phyloP scores from a whole-genome alignment of 192 early-diverging fungal species.

The Umbelopsis sp. region DNA sequence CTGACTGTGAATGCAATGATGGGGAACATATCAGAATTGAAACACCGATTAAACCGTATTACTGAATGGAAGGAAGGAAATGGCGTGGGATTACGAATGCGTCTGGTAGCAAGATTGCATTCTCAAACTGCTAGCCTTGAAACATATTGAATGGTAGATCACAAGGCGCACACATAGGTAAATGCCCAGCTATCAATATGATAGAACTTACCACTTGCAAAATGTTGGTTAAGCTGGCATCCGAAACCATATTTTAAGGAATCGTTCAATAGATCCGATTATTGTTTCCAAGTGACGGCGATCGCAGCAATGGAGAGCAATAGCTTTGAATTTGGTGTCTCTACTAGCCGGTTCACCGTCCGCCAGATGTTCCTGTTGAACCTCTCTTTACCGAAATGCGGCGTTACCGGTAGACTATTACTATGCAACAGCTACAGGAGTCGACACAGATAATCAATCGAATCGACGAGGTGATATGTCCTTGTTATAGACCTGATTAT shows the following conservation, averaged over 20 bases:
- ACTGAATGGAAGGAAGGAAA: background rate
- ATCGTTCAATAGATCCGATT: background rate
- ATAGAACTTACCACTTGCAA: constrained; percentile 13
- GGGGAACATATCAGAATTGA: background rate
- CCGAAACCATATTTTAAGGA: background rate
- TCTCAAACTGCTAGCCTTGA: too few species aligned
- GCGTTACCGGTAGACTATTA: background rate
- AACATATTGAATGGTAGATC: too few species aligned
- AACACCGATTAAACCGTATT: background rate
- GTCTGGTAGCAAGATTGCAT: too few species aligned
- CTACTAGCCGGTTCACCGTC: background rate
- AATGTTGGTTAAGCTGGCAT: constrained; percentile 15
- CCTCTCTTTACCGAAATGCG: background rate
- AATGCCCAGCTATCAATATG: background rate
- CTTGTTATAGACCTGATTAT: background rate
- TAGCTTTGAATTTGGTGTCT: background rate
- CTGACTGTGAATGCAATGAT: constrained; percentile 25
- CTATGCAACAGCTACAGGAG: background rate
- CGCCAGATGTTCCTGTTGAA: background rate
- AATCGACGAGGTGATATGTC: background rate
- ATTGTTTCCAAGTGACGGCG: background rate
- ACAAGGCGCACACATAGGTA: too few species aligned
- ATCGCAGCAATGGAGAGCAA: background rate
- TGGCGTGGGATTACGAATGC: too few species aligned
- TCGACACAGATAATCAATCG: background rate